Base-by-base conservation (phyloP, 768 basidiomycete species). In the Dacryopinax spathularia region DNA sequence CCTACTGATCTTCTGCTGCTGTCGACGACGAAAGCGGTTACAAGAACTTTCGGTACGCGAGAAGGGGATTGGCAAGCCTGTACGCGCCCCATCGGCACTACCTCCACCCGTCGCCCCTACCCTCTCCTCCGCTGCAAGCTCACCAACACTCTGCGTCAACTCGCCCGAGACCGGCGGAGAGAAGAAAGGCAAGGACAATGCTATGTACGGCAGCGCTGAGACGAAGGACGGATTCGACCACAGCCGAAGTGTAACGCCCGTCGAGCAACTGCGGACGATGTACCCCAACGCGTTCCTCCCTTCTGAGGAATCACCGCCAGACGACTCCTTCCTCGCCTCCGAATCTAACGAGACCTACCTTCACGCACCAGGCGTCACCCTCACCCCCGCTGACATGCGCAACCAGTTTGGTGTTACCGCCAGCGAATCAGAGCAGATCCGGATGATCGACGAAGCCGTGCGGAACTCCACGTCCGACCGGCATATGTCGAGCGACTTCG, bases 1-100 rank as follows among this genome's bases (percentile, higher is more conserved):
- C 39, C 60, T 65, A n/a, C 62, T 65, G 13, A 13, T 60, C 59
- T 22, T 63, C 62, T 65, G 62, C 59, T 65, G 64, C 35, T 65
- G 62, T 7, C 62, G 65, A 1, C 20, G 7, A 4, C 7, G 37
- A 33, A 62, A 34, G 18, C 48, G 25, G 48, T 29, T 2, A 29
- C 48, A 56, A 31, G 48, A 56, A 4, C 6, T 56, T 3, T 56
- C 48, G 3, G 48, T 29, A 3, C 48, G 48, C 48, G 25, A 56
- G 31, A 56, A 56, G 48, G 48, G 48, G 25, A 56, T 56, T 29
- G 48, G 48, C 3, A 56, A 29, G 48, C 48, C 48, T 29, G 25
- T 56, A 3, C 48, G 48, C 10, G 25, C 25, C 25, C 48, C 48
- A 10, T 56, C 48, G 9, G 7, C 10, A 22, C 48, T 56, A 4